phyloP scores from a whole-genome alignment of 805 yeast species.

The Clavispora asparagi region DNA sequence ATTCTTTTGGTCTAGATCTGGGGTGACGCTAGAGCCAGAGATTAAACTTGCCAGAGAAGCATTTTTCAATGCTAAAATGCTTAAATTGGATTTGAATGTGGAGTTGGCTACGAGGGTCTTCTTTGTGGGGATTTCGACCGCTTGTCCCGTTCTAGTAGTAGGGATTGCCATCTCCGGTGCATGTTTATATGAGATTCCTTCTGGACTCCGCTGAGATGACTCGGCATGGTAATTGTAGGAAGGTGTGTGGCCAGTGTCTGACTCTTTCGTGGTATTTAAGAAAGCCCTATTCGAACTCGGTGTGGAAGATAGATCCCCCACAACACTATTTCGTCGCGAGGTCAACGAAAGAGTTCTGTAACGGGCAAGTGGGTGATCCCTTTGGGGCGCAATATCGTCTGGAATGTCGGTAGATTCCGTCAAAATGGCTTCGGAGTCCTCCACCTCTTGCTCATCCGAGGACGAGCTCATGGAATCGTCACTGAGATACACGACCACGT shows the following conservation, averaged over 20 bases:
- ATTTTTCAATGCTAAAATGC: conserved; percentile 7
- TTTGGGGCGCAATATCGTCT: conserved; percentile 15
- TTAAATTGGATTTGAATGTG: conserved; percentile 19
- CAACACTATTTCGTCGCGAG: conserved; percentile 19
- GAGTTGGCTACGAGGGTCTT: background rate
- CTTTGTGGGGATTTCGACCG: conserved; percentile 52
- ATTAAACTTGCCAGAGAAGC: background rate
- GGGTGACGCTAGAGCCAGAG: background rate
- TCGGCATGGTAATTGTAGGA: background rate
- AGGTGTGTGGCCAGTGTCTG: background rate
- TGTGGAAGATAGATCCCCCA: conserved; percentile 9
- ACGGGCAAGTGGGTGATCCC: conserved; percentile 14
- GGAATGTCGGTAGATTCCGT: conserved; percentile 6
- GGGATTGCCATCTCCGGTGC: conserved; percentile 68
- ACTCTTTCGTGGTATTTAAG: background rate
- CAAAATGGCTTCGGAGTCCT: background rate
- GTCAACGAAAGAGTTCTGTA: conserved; percentile 24
- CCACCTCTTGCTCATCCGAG: conserved; percentile 16
- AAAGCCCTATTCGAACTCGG: conserved; percentile 10
- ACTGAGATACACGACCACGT: conserved; percentile 63
- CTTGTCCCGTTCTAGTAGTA: conserved; percentile 72
- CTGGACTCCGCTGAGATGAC: conserved; percentile 9
- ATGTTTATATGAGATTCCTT: conserved; percentile 16
- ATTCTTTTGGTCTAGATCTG: background rate
- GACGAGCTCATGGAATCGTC: conserved; percentile 50